phyloP scores from a whole-genome alignment of 768 basidiomycete genomes.

The Lactarius sanguifluus region DNA sequence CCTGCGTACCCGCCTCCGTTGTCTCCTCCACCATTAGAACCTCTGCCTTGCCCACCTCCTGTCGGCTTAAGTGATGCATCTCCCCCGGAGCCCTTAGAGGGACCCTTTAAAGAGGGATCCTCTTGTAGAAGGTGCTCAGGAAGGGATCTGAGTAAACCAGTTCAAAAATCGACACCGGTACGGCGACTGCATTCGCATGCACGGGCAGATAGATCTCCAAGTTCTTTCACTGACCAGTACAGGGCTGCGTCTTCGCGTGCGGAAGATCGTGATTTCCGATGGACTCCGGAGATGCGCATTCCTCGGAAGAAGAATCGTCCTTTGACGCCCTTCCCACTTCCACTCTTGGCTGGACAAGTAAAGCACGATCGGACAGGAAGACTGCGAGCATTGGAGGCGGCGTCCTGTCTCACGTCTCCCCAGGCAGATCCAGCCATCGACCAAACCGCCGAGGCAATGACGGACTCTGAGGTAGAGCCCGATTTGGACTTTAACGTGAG shows the following conservation, averaged over 20 bases:
- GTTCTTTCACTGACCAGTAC: not conserved
- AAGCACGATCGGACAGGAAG: not conserved
- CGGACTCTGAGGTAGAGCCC: slow-evolving; percentile 29
- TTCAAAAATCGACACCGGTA: not conserved
- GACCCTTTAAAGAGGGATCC: not conserved
- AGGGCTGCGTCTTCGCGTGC: not conserved
- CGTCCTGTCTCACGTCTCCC: not conserved
- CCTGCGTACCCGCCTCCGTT: slow-evolving; percentile 23
- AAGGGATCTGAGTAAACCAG: not conserved
- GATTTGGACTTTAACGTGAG: slow-evolving; percentile 28
- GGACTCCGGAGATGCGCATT: not conserved
- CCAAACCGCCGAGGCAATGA: slow-evolving; percentile 15
- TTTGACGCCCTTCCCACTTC: slow-evolving; percentile 21
- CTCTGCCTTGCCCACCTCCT: slow-evolving; percentile 19
- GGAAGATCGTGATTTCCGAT: not conserved
- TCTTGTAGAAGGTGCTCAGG: slow-evolving; percentile 3
- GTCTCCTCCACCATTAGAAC: slow-evolving; percentile 16
- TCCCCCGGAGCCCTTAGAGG: not conserved
- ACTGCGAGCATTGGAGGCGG: slow-evolving; percentile 9
- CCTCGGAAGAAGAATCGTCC: slow-evolving; percentile 16
- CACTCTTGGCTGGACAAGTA: not conserved
- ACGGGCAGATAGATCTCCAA: slow-evolving; percentile 4
- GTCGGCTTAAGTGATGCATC: not conserved
- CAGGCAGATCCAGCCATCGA: slow-evolving; percentile 4
- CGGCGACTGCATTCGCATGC: slow-evolving; percentile 3